Conservation (phyloP, 495 filamentous ascomycete species). For the Geoglossum glabrum region DNA sequence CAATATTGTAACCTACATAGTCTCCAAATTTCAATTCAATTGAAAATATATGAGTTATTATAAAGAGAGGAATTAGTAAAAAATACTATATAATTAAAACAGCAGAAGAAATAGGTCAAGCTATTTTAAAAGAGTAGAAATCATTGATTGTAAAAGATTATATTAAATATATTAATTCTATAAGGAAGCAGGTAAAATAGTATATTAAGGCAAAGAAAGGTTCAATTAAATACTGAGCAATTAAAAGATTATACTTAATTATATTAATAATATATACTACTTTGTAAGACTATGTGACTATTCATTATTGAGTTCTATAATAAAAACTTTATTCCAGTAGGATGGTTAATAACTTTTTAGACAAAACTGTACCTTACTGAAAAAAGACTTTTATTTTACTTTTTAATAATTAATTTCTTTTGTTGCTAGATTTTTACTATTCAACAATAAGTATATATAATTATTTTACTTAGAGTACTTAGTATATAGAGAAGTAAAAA, state of each 20-base stretch:
- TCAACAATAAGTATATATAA: no score
- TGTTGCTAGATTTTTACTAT: no score
- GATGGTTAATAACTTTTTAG: background rate
- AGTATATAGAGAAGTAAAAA: no score
- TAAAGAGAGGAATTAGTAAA: background rate
- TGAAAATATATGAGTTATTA: background rate
- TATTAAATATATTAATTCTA: background rate
- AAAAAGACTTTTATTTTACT: no score
- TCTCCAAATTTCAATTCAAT: background rate
- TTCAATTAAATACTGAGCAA: background rate
- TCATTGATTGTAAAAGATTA: background rate
- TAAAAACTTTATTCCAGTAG: background rate
- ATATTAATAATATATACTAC: background rate
- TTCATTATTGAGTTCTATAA: background rate
- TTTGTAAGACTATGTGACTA: background rate
- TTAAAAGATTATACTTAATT: background rate
- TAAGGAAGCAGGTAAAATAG: background rate
- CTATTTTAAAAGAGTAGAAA: background rate
- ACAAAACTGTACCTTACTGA: background rate
- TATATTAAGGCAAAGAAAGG: background rate
- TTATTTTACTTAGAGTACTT: no score
- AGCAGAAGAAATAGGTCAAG: background rate
- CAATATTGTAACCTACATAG: background rate
- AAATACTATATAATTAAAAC: background rate
- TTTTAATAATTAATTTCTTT: no score